Evolutionary conservation across 345 rosid species (phyloP).

Genomic region (Salix dunnii): DNA sequence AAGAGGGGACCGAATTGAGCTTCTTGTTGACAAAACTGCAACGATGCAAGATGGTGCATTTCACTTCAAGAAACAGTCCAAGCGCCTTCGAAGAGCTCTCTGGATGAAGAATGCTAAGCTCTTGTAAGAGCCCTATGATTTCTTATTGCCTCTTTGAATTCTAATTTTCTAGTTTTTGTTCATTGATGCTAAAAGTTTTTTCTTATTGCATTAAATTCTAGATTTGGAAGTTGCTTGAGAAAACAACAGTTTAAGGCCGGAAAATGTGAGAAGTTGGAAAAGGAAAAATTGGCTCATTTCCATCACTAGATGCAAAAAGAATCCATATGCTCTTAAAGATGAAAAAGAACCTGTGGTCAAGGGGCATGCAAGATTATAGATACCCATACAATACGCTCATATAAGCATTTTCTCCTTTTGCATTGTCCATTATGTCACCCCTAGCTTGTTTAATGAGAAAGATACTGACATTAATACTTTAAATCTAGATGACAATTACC

Average conservation of each 20-base stretch:
- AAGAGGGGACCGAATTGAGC: constrained; percentile 93
- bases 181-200: neutral
- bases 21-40: constrained; percentile 92
- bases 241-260: neutral
- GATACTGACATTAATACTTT: neutral
- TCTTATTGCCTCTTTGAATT: neutral
- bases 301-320: neutral
- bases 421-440: neutral
- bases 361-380: neutral
- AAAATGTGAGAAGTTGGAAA: neutral
- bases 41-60: constrained; percentile 91
- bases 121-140: constrained; percentile 49
- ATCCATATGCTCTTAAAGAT: neutral
- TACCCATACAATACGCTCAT: neutral
- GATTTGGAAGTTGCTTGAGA: neutral
- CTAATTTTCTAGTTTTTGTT: neutral
- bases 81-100: constrained; percentile 80
- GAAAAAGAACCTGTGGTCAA: neutral
- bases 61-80: constrained; percentile 95
- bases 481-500: neutral
- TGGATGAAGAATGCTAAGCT: constrained; percentile 98
- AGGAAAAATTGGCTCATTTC: neutral
- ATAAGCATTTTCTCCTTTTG: neutral
- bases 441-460: neutral
- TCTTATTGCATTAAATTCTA: neutral